Evolutionary conservation across 768 basidiomycete species (phyloP).

Genomic region (Hysterangium stoloniferum): DNA sequence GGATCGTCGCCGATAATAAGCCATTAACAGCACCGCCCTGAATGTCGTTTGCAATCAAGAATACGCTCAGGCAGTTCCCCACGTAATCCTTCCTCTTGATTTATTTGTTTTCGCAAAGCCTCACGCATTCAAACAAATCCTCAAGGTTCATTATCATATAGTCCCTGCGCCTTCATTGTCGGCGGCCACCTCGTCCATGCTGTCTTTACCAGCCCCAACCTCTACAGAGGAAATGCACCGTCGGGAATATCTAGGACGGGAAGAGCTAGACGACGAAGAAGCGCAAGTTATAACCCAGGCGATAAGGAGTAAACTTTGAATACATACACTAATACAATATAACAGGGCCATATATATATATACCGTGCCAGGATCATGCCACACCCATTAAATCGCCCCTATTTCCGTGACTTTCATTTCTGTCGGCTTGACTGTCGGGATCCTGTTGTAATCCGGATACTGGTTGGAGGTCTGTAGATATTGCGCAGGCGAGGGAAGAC

Average conservation of each 20-base stretch:
- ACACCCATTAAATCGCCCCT: neutral
- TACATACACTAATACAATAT: neutral
- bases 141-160: constrained; percentile 68
- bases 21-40: constrained; percentile 54
- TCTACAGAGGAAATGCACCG: constrained; percentile 50
- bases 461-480: too few relatives aligned
- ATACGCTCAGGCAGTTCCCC: constrained; percentile 74
- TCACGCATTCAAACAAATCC: neutral
- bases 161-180: constrained; percentile 57
- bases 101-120: neutral
- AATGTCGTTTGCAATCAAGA: constrained; percentile 79
- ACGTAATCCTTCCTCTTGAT: constrained; percentile 37
- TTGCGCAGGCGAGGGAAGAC: too few relatives aligned
- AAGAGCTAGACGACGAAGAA: constrained; percentile 53
- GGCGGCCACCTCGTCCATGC: constrained; percentile 11
- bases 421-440: too few relatives aligned
- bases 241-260: constrained; percentile 48
- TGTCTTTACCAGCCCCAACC: constrained; percentile 21
- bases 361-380: neutral
- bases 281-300: constrained; percentile 36
- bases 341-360: neutral
- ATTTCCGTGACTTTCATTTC: too few relatives aligned
- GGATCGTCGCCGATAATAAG: constrained; percentile 25
- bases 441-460: neutral
- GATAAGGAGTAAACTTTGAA: constrained; percentile 38